Evolutionary conservation across 1,284 basidiomycete genomes (phyloP), one percentile per base, ranked within the genome.

Genomic region (Sporisorium scitamineum): DNA sequence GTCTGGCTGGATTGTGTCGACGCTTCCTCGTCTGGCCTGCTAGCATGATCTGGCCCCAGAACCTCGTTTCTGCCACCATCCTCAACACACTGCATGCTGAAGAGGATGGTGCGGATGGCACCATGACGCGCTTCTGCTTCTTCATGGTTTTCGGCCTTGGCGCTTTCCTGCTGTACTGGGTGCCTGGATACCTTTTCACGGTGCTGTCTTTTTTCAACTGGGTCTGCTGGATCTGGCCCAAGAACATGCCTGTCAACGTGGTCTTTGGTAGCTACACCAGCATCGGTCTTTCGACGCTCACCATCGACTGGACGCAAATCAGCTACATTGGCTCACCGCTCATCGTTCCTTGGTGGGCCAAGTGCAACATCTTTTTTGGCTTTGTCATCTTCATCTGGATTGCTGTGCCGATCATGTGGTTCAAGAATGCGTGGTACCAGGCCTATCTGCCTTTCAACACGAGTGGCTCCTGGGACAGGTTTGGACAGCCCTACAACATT

Each of bases 11-110:
- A 1, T 80, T 95, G 39, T 92, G 91, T 79, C 87, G 93, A 55
- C 88, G 92, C n/a, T 93, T 95, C 86, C 88, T 96, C 73, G 92
- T 92, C 1, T 94, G 92, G 92, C 97, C 97, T 0, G 95, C 95
- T 2, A 93, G 92, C 72, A 95, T 99, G 93, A 92, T 99, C 56
- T 99, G 97, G 97, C 97, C 97, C 0, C 91, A 93, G 84, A 95
- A 96, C 83, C 88, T 99, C 34, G 92, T 97, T 47, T 90, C 90
- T 1, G 94, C 94, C 77, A 96, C 96, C 16, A 88, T 96, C 55
- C 88, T 99, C 82, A 99, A 99, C 84, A 96, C 95, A 2, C 88
- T 99, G 13, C 97, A 99, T 84, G 96, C 97, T 16, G 96, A 97
- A 79, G 93, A 96, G 68, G 95, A 97, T 57, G 90, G 90, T 5